Evolutionary conservation across 2,329 filamentous ascomycete species (phyloP), one percentile per base, ranked within the genome.

Genomic region (Diaporthe sp.): DNA sequence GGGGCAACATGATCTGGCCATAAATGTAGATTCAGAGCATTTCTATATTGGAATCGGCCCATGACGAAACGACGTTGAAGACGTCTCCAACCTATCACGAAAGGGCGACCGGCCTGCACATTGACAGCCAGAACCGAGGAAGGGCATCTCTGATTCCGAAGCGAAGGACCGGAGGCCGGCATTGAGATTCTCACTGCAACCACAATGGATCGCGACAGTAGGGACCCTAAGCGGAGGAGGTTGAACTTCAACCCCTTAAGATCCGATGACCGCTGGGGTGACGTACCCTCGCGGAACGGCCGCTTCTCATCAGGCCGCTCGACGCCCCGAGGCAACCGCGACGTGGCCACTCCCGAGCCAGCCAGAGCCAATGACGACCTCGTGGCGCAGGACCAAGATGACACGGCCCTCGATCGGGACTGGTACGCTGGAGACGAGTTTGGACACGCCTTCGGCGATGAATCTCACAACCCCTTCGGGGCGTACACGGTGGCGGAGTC

Each of bases 371-470:
- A 45, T 17, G 92, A 85, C 33, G 88, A 89, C 73, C 91, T 92
- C 74, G 91, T 94, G 61, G 89, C 88, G 3, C 89, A 91, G 0
- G 92, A 93, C 79, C 89, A 93, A 52, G 91, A 94, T 76, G 94
- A 97, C 77, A 90, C 91, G 25, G 94, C 92, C 13, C 87, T 98
- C 72, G 96, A 98, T 81, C 91, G 96, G 76, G 96, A 98, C 83
- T 98, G 96, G 96, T 98, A 98, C 80, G 92, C 91, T 30, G 94
- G 94, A 64, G 95, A 97, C 80, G 95, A 98, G 82, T 92, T 93
- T 35, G 89, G 90, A 0, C 94, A 97, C 80, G 93, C 93, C 0
- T 94, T 98, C 80, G 96, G 95, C 77, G 96, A 98, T 81, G 96
- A 98, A 77, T 89, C 92, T n/a, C 95, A 98, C 83, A 97, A 98